phyloP scores from a whole-genome alignment of 108 stramenopile species.

The Pinguiococcus pyrenoidosus region DNA sequence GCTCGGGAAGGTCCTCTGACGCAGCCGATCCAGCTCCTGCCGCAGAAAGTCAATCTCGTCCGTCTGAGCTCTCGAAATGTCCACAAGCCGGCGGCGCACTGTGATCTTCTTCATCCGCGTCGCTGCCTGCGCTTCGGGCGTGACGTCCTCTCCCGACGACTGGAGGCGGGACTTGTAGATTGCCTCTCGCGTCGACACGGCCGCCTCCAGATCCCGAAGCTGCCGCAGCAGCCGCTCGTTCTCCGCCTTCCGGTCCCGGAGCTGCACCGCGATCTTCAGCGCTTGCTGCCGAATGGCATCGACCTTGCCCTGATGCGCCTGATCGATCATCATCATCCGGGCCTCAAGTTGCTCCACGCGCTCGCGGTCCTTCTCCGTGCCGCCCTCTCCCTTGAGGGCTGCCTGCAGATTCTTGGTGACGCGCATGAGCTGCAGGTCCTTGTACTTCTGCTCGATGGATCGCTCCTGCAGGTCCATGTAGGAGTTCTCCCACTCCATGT shows the following conservation, averaged over 20 bases:
- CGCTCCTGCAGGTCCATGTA: slow-evolving; percentile 24
- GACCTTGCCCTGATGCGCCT: slow-evolving; percentile 4
- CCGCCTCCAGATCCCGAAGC: slow-evolving; percentile 7
- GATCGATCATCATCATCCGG: not conserved
- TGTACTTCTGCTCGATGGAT: slow-evolving; percentile 42
- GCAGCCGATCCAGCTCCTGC: slow-evolving; percentile 39
- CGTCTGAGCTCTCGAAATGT: slow-evolving; percentile 39
- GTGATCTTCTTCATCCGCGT: slow-evolving; percentile 38
- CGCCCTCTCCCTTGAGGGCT: slow-evolving; percentile 32
- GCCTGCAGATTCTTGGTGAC: slow-evolving; percentile 50
- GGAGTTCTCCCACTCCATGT: slow-evolving; percentile 42
- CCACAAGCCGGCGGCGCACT: slow-evolving; percentile 26
- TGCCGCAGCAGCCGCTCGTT: slow-evolving; percentile 15
- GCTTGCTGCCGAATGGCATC: slow-evolving; percentile 15
- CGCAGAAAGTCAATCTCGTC: slow-evolving; percentile 43
- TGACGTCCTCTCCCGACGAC: slow-evolving; percentile 14
- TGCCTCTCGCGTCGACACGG: slow-evolving; percentile 19
- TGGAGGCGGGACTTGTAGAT: slow-evolving; percentile 16
- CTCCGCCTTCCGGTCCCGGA: slow-evolving; percentile 23
- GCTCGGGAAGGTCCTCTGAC: slow-evolving; percentile 44
- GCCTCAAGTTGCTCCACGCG: not conserved
- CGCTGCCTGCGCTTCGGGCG: not conserved
- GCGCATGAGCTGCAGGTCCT: slow-evolving; percentile 43
- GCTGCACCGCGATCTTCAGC: slow-evolving; percentile 11
- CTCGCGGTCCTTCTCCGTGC: slow-evolving; percentile 4